phyloP scores from a whole-genome alignment of 441 rosid genomes.

The Bocquillonia castaneifolia region DNA sequence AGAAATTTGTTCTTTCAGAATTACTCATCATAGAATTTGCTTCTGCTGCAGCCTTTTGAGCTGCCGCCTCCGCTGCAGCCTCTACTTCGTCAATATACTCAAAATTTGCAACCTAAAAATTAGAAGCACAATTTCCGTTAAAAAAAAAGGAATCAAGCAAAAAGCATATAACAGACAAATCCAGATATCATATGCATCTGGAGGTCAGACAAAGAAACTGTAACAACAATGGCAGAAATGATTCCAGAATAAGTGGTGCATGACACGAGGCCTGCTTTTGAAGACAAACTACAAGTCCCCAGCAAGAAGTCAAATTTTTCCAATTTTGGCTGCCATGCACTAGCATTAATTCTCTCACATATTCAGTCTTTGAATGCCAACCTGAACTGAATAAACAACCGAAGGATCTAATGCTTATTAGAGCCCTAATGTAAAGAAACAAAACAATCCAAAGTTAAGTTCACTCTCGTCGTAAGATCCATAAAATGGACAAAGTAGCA shows the following conservation, averaged over 20 bases:
- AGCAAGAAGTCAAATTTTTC: constrained; percentile 6
- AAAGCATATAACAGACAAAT: not conserved
- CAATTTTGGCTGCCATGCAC: not conserved
- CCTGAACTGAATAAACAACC: constrained; percentile 1
- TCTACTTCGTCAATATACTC: constrained; percentile 87
- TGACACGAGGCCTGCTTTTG: not conserved
- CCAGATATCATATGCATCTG: not conserved
- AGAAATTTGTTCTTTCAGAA: constrained; percentile 69
- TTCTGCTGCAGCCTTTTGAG: constrained; percentile 56
- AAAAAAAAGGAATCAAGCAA: constrained; percentile 16
- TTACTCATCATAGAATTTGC: constrained; percentile 41
- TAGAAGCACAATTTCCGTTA: constrained; percentile 19
- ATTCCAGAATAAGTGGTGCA: not conserved
- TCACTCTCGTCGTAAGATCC: not conserved
- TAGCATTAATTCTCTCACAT: too few relatives aligned
- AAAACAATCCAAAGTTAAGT: too few relatives aligned
- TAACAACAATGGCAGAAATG: not conserved
- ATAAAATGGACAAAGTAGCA: not conserved
- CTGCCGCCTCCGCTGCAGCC: constrained; percentile 62
- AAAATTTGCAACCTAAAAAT: constrained; percentile 86
- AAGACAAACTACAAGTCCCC: constrained; percentile 5
- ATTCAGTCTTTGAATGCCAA: not conserved
- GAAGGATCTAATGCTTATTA: constrained; percentile 9
- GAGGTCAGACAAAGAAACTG: not conserved
- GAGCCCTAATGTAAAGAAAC: not conserved